Evolutionary conservation across 1,284 basidiomycete genomes (phyloP), one percentile per base, ranked within the genome.

Genomic region (Xerocomus minutiporus): DNA sequence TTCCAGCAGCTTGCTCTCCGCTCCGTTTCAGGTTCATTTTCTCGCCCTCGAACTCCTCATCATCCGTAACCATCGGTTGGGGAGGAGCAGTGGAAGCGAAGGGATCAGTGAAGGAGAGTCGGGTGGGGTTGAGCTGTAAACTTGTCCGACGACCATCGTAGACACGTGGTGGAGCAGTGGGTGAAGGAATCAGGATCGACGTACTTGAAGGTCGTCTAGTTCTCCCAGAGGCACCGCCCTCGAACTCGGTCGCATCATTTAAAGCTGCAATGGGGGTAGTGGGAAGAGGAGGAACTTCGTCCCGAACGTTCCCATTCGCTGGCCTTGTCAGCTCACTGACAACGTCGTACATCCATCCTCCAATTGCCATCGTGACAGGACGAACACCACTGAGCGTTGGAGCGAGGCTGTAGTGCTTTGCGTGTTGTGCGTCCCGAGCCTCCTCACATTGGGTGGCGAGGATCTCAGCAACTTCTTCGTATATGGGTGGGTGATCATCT

Each of bases 311-410:
- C 15, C 9, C 39, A 28, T 52, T 49, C 1, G 39, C 31, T 13
- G 61, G 49, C 46, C 68, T 65, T 4, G 83, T 83, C n/a, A 89
- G 69, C 54, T 88, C 86, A 0, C 80, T 76, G 32, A 90, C 77
- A 51, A 79, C 86, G 42, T 90, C 86, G 52, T 88, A 78, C 86
- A 89, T 89, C 88, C 88, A 90, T 58, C 81, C 80, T 35, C 82
- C 82, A 39, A 84, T 62, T 5, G 70, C 70, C 56, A 47, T 59
- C 23, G 70, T 71, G 15, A 64, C 59, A 8, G 66, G 66, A 20
- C 65, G 68, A 26, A 65, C 56, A 17, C 56, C 55, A 9, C 32
- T 53, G 25, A 67, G 46, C 4, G 59, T 67, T 0, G 63, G 68
- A 1, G 65, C 57, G 9, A 67, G 50, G 54, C 64, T 65, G 35